Evolutionary conservation across 2,329 filamentous ascomycete genomes (phyloP), one percentile per base, ranked within the genome.

Genomic region (Dactylella cylindrospora): DNA sequence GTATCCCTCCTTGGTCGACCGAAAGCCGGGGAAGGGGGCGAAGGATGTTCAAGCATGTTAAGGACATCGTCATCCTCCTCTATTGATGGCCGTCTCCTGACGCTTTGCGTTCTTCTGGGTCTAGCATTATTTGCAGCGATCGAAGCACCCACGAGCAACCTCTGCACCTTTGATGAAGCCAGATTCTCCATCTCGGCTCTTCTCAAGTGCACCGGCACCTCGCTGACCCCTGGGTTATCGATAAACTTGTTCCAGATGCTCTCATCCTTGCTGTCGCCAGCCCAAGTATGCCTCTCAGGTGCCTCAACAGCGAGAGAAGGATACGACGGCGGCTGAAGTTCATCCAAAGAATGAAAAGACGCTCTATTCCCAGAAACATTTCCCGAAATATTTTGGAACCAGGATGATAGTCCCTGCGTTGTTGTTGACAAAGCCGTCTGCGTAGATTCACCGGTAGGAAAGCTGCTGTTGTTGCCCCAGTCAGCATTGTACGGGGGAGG

Each of bases 401-500:
- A 62, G 2, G 57, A 49, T 19, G 46, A 31, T 19, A 47, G 23
- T 46, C 52, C 17, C 50, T 44, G 4, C 25, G 5, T 23, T 23
- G 36, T 20, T n/a, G 15, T 40, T 40, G 17, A 5, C 4, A 23
- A 13, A 13, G 13, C 12, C 17, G 9, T 19, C 7, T 15, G 17
- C 12, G 33, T 38, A 7, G 33, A 15, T 6, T 19, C 13, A 23
- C 15, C 15, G 9, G 36, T 12, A 20, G 13, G 23, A 23, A 9
- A 15, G 10, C 6, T 40, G 20, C 10, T 25, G 19, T 23, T 40
- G 9, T 20, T 35, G 25, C 55, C 53, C 57, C 57, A 62, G 25
- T 40, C 36, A 13, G 57, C 51, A 23, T 62, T 54, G 28, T 62
- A 62, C 23, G 57, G 36, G 31, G 57, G 57, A 10, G 57, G 57